phyloP scores from a whole-genome alignment of 768 basidiomycete genomes.

The Lepiota brunneoincarnata region DNA sequence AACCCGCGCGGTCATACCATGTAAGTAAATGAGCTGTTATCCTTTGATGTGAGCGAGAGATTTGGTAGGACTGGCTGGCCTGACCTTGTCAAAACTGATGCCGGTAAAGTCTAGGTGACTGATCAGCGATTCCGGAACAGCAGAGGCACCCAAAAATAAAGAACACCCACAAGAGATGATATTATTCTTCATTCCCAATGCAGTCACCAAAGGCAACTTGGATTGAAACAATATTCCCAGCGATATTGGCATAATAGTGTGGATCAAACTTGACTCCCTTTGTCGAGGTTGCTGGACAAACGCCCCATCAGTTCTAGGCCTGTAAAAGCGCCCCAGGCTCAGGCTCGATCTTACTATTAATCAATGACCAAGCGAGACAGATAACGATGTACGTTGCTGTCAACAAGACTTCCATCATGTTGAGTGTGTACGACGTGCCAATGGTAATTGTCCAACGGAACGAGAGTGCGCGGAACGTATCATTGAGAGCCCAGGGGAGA shows the following conservation, averaged over 20 bases:
- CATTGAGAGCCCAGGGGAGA: constrained; percentile 30
- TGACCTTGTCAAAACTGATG: constrained; percentile 43
- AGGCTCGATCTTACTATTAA: constrained; percentile 30
- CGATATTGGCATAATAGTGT: constrained; percentile 38
- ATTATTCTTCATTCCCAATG: constrained; percentile 62
- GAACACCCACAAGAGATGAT: constrained; percentile 31
- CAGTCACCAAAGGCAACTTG: constrained; percentile 57
- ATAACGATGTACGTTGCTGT: constrained; percentile 33
- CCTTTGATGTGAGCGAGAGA: background rate
- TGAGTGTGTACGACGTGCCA: constrained; percentile 33
- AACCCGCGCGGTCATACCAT: constrained; percentile 48
- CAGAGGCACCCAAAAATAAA: background rate
- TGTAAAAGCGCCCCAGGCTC: background rate
- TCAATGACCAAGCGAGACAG: constrained; percentile 35
- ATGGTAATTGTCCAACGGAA: constrained; percentile 38
- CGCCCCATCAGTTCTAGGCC: too few relatives aligned
- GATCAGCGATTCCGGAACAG: too few relatives aligned
- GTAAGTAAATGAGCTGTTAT: constrained; percentile 38
- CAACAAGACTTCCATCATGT: constrained; percentile 37
- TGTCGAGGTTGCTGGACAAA: constrained; percentile 27
- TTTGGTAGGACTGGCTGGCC: background rate
- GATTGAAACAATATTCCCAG: constrained; percentile 39
- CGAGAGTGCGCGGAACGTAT: constrained; percentile 31
- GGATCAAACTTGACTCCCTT: constrained; percentile 31
- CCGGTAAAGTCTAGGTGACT: constrained; percentile 43